Conservation (phyloP, 129 eudicot species). For the Heracleum sosnowskyi region DNA sequence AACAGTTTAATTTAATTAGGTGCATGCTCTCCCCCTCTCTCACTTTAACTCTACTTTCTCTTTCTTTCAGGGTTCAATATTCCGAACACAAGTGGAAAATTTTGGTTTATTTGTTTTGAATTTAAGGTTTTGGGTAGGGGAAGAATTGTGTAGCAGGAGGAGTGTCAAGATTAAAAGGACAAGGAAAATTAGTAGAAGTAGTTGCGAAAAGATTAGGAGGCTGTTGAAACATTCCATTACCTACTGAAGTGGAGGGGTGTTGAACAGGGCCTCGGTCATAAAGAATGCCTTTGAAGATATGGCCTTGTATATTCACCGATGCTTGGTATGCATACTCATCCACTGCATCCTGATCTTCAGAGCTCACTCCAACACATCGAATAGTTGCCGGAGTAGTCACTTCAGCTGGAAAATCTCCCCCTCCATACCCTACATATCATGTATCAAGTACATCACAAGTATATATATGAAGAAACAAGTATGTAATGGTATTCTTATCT, state of each 20-base stretch:
- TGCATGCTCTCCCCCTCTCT: no score
- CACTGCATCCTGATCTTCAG: slow-evolving; percentile 43
- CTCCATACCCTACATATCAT: slow-evolving; percentile 34
- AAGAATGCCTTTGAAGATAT: slow-evolving; percentile 57
- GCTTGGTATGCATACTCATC: slow-evolving; percentile 78
- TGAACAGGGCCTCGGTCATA: slow-evolving; percentile 64
- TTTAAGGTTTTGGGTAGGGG: slow-evolving; percentile 34
- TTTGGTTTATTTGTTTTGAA: background rate
- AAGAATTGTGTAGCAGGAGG: slow-evolving; percentile 35
- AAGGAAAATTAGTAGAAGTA: slow-evolving; percentile 9
- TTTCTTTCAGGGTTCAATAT: background rate
- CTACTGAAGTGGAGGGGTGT: slow-evolving; percentile 27
- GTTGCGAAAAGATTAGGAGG: slow-evolving; percentile 16
- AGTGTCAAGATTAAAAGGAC: slow-evolving; percentile 21
- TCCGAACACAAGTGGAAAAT: background rate
- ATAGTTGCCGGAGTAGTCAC: slow-evolving; percentile 50
- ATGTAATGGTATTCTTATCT: background rate
- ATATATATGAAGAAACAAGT: background rate
- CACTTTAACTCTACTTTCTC: background rate
- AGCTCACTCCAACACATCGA: slow-evolving; percentile 56
- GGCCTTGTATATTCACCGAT: slow-evolving; percentile 67
- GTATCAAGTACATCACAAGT: background rate
- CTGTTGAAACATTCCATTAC: no score
- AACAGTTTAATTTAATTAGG: background rate
- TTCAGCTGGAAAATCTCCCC: slow-evolving; percentile 52